These are phyloP conservation scores for Stenogyne calaminthoides DNA, from an alignment of 305 asterid genomes.

Conservation along the genomic window DNA sequence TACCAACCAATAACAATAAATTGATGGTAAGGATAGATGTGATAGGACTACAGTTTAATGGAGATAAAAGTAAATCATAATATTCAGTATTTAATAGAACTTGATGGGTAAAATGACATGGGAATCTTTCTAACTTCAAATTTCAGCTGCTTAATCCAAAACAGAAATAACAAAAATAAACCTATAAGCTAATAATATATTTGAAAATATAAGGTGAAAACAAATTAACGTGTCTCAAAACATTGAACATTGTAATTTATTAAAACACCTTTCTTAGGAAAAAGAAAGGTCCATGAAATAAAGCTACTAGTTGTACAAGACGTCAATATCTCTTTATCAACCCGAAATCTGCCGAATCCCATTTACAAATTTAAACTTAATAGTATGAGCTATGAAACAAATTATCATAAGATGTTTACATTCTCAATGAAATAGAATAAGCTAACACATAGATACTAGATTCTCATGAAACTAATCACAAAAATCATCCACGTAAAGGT, in stretches of 20 bases:
- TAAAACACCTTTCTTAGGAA: background rate
- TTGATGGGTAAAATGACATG: background rate
- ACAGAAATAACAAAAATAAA: background rate
- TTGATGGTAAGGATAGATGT: background rate
- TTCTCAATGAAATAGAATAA: background rate
- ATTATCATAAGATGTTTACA: background rate
- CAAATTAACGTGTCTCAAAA: background rate
- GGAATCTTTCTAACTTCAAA: background rate
- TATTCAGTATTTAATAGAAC: background rate
- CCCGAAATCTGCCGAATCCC: background rate
- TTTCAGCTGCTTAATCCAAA: background rate
- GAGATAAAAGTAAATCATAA: too few species aligned
- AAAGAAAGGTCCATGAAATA: background rate
- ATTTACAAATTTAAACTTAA: background rate
- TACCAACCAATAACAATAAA: background rate
- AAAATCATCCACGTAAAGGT: slow-evolving; percentile 4
- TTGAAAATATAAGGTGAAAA: background rate
- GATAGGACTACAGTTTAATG: too few species aligned
- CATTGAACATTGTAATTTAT: background rate
- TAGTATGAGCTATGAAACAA: background rate
- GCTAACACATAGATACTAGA: background rate
- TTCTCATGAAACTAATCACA: background rate
- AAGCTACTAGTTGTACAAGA: background rate
- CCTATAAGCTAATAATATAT: too few species aligned
- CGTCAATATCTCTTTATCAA: background rate